A percentile compares a stretch with the other conserved stretches of the same genome.
Conservation (phyloP, 2,329 filamentous ascomycete species). For the Waltergamsia citrina region DNA sequence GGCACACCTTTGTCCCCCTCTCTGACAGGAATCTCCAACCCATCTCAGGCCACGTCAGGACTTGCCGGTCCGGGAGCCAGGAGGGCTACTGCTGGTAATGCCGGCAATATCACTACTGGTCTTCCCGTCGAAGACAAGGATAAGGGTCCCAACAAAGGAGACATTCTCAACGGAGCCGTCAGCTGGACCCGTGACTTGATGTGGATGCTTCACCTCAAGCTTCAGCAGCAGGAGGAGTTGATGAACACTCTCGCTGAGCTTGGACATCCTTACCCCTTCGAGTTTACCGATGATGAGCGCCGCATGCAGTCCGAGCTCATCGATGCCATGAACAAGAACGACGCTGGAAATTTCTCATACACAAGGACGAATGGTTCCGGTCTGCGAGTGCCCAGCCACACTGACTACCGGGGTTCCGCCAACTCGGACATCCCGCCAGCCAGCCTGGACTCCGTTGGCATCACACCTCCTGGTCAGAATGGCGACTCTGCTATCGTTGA, state of each 20-base stretch:
- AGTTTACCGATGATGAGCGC: slow-evolving; percentile 82
- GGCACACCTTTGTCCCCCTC: slow-evolving; percentile 84
- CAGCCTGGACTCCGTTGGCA: slow-evolving; percentile 23
- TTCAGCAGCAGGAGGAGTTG: slow-evolving; percentile 83
- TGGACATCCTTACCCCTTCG: slow-evolving; percentile 69
- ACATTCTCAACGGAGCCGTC: slow-evolving; percentile 93
- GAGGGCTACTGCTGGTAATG: slow-evolving; percentile 59
- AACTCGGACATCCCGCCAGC: slow-evolving; percentile 20
- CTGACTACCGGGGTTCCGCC: slow-evolving; percentile 74
- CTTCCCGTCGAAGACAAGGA: slow-evolving; percentile 94
- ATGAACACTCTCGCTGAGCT: slow-evolving; percentile 64
- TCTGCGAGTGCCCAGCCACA: slow-evolving; percentile 85
- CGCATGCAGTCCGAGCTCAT: slow-evolving; percentile 92
- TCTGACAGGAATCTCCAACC: slow-evolving; percentile 57
- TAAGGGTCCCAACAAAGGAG: slow-evolving; percentile 97
- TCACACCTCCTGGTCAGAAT: slow-evolving; percentile 30
- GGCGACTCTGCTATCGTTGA: slow-evolving; percentile 24
- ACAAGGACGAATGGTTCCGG: slow-evolving; percentile 75
- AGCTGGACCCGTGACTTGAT: slow-evolving; percentile 96
- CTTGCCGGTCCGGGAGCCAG: slow-evolving; percentile 78
- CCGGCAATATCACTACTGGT: slow-evolving; percentile 83
- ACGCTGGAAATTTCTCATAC: slow-evolving; percentile 68
- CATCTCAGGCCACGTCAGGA: slow-evolving; percentile 74
- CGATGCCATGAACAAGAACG: slow-evolving; percentile 77
- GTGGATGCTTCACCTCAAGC: slow-evolving; percentile 88